Evolutionary conservation across 2,329 filamentous ascomycete genomes (phyloP).

Genomic region (Teratosphaeria nubilosa): DNA sequence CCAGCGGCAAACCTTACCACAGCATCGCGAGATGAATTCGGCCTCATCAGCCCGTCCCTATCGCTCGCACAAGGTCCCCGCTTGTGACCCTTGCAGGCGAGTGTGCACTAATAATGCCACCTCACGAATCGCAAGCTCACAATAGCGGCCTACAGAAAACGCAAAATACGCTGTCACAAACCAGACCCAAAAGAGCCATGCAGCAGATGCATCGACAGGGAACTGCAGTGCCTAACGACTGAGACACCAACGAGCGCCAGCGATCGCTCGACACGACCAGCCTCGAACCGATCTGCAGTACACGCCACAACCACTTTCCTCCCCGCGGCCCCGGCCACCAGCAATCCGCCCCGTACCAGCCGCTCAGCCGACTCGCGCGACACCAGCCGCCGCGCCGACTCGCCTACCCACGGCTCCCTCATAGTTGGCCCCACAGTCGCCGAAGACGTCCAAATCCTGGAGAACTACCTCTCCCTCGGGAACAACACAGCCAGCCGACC

Average conservation of each 20-base stretch:
- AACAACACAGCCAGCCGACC: constrained; percentile 16
- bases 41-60: constrained; percentile 23
- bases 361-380: background rate
- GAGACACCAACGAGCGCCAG: constrained; percentile 10
- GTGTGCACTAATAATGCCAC: background rate
- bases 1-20: background rate
- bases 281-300: background rate
- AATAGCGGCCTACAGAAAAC: constrained; percentile 9
- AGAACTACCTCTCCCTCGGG: constrained; percentile 29
- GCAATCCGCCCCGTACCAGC: constrained; percentile 17
- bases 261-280: background rate
- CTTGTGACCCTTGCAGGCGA: constrained; percentile 29
- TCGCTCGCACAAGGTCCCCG: constrained; percentile 34
- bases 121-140: background rate
- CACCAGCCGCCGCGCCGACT: constrained; percentile 8
- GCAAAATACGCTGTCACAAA: constrained; percentile 33
- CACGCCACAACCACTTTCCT: background rate
- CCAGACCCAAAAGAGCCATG: constrained; percentile 30
- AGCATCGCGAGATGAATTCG: background rate
- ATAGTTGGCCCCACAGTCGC: constrained; percentile 32
- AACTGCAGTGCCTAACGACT: constrained; percentile 3
- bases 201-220: constrained; percentile 25
- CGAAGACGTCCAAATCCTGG: constrained; percentile 32
- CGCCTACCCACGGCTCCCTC: constrained; percentile 18
- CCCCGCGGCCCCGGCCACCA: background rate